Percentiles rank a stretch among this genome's conserved stretches.
Conservation (phyloP, 805 yeast species). For the Metschnikowia amazonensis region DNA sequence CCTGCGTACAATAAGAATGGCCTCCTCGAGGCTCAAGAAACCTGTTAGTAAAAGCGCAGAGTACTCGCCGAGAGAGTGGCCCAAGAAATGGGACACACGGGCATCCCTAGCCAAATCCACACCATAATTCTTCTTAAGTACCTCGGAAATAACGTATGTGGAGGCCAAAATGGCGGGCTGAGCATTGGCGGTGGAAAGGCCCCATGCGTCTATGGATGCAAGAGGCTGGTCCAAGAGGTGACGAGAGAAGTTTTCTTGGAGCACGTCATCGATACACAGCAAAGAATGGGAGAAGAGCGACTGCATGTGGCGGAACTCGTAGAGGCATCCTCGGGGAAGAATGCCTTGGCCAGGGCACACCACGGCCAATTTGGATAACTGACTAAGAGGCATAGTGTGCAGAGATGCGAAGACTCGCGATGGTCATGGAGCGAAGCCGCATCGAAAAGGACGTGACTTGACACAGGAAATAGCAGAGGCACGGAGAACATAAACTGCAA, state of each 20-base stretch:
- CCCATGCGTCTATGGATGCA: constrained; percentile 14
- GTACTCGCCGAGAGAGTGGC: constrained; percentile 21
- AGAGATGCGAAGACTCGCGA: not conserved
- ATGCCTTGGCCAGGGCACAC: constrained; percentile 22
- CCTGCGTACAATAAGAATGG: constrained; percentile 16
- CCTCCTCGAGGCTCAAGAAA: constrained; percentile 12
- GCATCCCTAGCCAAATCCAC: constrained; percentile 18
- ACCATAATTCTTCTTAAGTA: constrained; percentile 10
- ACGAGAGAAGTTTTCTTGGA: constrained; percentile 10
- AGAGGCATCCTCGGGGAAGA: constrained; percentile 16
- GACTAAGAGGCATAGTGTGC: not conserved
- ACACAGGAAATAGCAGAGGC: too few species aligned
- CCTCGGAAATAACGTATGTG: constrained; percentile 19
- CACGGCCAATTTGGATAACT: constrained; percentile 11
- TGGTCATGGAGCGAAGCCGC: not conserved
- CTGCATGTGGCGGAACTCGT: constrained; percentile 8
- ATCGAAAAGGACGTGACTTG: not conserved
- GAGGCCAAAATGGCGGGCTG: constrained; percentile 52
- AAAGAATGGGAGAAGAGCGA: constrained; percentile 10
- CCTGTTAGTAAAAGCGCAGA: constrained; percentile 17
- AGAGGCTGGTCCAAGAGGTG: constrained; percentile 12
- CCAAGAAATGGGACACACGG: constrained; percentile 11
- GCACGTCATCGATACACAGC: constrained; percentile 14
- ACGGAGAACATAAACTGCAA: too few species aligned
- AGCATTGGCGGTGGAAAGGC: constrained; percentile 32